Base-by-base conservation (phyloP, 305 asterid species). In the Rubia occidens region DNA sequence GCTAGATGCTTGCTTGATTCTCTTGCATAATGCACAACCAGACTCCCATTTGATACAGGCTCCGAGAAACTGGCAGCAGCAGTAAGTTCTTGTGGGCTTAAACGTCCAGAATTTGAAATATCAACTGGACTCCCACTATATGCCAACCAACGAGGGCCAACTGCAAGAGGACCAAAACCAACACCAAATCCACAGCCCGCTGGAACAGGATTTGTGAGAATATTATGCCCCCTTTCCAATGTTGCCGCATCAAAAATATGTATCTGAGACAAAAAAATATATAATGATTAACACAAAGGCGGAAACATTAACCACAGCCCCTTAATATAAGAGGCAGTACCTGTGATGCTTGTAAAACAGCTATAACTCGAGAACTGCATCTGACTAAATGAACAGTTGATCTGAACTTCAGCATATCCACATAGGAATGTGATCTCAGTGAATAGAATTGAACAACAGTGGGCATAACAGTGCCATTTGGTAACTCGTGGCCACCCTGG, bases 1-100 rank as follows among this genome's bases (percentile, higher is more conserved):
- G 97, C 99, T 21, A 94, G 85, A 66, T 94, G 99, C 81, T 86
- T 91, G 86, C 96, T 86, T 17, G 99, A 91, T 86, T 94, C 97
- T 77, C 83, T 91, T 37, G 97, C 96, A 84, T 86, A 88, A 82
- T 91, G 97, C 44, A 96, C 96, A 72, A 91, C 95, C 51, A 94
- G 79, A 81, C 93, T 89, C 76, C 96, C 95, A 79, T 90, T 91
- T 51, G 91, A 82, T 47, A 85, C 72, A 47, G 82, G 80, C 80
- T 64, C 72, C 24, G 93, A 84, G 77, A 83, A 85, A 78, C 85
- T 86, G 64, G 82, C 64, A 11, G 95, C 78, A 45, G 88, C 72
- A 21, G 85, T 72, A 72, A 91, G 91, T 79, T 89, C 88, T 75
- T 91, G 97, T 4, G 99, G 96, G 72, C 78, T 85, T 73, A 91